phyloP scores from a whole-genome alignment of 345 rosid species.

The Clausena lansium region DNA sequence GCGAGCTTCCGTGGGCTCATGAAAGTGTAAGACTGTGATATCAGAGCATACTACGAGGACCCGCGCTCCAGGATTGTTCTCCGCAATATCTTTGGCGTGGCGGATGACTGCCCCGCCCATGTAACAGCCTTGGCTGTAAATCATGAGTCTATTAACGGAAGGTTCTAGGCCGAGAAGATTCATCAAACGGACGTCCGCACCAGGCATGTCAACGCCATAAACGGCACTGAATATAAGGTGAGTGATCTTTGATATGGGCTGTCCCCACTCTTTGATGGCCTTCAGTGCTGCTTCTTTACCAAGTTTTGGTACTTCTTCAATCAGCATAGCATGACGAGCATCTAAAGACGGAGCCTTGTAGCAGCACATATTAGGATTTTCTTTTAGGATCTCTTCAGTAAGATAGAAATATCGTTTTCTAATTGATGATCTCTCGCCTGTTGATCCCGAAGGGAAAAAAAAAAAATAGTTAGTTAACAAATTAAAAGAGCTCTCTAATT shows the following conservation, averaged over 20 bases:
- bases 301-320: constrained; percentile 24
- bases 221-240: constrained; percentile 37
- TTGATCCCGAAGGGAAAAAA: background rate
- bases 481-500: background rate
- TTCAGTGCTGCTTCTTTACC: constrained; percentile 39
- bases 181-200: constrained; percentile 40
- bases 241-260: constrained; percentile 41
- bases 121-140: constrained; percentile 32
- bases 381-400: constrained; percentile 18
- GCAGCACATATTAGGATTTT: constrained; percentile 6
- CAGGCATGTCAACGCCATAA: constrained; percentile 36
- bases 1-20: background rate
- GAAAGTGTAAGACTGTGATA: background rate
- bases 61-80: background rate
- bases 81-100: background rate
- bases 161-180: constrained; percentile 34
- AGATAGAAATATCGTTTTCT: constrained; percentile 4
- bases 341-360: constrained; percentile 32
- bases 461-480: background rate
- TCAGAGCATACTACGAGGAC: background rate
- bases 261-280: constrained; percentile 17
- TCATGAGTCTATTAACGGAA: constrained; percentile 36
- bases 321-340: constrained; percentile 28
- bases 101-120: constrained; percentile 4
- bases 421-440: constrained; percentile 36